phyloP scores from a whole-genome alignment of 371 early-diverging fungal species.

The Mucor saturninus region DNA sequence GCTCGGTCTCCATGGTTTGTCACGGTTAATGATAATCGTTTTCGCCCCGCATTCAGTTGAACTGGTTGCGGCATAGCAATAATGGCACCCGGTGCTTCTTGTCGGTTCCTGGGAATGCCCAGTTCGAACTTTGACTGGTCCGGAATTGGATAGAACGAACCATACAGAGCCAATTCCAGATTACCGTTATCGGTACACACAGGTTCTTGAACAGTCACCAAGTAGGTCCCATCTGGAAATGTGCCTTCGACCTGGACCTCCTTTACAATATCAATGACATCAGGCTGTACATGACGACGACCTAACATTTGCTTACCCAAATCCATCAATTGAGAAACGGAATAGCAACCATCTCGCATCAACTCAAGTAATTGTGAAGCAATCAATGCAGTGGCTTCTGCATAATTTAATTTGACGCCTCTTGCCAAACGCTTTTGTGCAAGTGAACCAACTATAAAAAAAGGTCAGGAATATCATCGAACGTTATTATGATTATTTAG shows the following conservation, averaged over 20 bases:
- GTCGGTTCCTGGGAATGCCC: conserved; percentile 32
- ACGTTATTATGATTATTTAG: background rate
- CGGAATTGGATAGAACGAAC: conserved; percentile 83
- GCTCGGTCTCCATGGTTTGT: conserved; percentile 93
- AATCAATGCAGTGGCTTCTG: conserved; percentile 87
- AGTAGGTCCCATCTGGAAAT: conserved; percentile 89
- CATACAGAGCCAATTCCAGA: conserved; percentile 82
- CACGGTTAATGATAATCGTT: conserved; percentile 70
- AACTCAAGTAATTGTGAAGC: conserved; percentile 85
- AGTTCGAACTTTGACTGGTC: conserved; percentile 59
- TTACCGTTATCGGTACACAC: conserved; percentile 83
- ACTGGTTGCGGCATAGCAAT: conserved; percentile 67
- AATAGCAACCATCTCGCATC: conserved; percentile 85
- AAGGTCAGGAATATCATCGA: background rate
- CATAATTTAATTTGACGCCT: conserved; percentile 82
- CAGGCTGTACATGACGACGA: conserved; percentile 78
- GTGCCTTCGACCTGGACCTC: conserved; percentile 92
- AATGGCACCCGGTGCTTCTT: conserved; percentile 69
- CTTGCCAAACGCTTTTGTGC: conserved; percentile 91
- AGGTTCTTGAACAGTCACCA: conserved; percentile 91
- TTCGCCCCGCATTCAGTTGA: conserved; percentile 71
- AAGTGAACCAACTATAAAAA: conserved; percentile 68
- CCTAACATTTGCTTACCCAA: conserved; percentile 89
- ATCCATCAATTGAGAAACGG: conserved; percentile 88
- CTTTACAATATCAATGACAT: conserved; percentile 68